Conservation (phyloP, 129 eudicot species). For the Flaveria sonorensis region DNA sequence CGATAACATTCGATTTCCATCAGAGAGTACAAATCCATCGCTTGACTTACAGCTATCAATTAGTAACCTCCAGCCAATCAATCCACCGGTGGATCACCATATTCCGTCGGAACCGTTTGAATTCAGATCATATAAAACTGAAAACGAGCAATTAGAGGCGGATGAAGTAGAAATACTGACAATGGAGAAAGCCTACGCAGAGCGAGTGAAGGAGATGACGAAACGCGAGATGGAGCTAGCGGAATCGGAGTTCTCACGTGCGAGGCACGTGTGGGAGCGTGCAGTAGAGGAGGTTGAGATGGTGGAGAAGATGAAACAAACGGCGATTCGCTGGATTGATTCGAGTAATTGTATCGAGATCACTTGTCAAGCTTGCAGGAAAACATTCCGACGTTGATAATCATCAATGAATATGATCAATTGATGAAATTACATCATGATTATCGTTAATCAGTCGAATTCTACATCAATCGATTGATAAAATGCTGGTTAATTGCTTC, state of each 20-base stretch:
- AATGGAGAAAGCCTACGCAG: slow-evolving; percentile 85
- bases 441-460: too few species aligned
- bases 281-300: slow-evolving; percentile 70
- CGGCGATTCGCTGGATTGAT: slow-evolving; percentile 52
- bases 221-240: slow-evolving; percentile 80
- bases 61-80: slow-evolving; percentile 47
- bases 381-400: slow-evolving; percentile 54
- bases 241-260: slow-evolving; percentile 75
- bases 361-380: slow-evolving; percentile 88
- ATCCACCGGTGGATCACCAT: slow-evolving; percentile 30
- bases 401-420: neutral
- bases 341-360: slow-evolving; percentile 67
- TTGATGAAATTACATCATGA: slow-evolving; percentile 5
- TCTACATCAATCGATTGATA: too few species aligned
- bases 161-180: slow-evolving; percentile 75
- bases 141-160: slow-evolving; percentile 48
- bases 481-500: too few species aligned
- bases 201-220: slow-evolving; percentile 80
- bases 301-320: slow-evolving; percentile 66
- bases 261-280: slow-evolving; percentile 76
- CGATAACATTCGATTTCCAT: slow-evolving; percentile 29
- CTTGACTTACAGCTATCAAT: slow-evolving; percentile 76
- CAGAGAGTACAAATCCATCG: slow-evolving; percentile 41
- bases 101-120: neutral
- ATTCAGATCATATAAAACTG: slow-evolving; percentile 5